Base-by-base conservation (phyloP, 2,329 filamentous ascomycete genomes). In the Rachicladosporium sp. region DNA sequence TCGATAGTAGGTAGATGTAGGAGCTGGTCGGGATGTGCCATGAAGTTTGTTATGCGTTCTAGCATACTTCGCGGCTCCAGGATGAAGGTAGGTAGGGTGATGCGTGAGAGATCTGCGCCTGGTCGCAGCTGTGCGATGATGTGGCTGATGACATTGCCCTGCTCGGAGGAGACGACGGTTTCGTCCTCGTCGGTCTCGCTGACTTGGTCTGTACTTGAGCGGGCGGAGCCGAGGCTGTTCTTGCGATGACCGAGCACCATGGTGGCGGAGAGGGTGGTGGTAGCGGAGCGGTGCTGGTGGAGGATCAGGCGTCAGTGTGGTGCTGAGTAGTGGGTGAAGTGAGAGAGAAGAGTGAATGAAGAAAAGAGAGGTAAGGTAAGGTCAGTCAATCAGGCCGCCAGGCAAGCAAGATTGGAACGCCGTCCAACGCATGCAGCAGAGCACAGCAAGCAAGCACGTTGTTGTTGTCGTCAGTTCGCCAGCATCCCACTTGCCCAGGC, bases 21-120 rank as follows among this genome's bases (percentile, higher is more conserved):
- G 27, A 98, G 79, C 56, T 87, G 93, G 64, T 98, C 91, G 31
- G 91, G 91, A 59, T 98, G 91, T 53, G 89, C 93, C 91, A 98
- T 98, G 71, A 98, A 98, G 70, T 98, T 98, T 56, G 91, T 98
- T 60, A 98, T 98, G 53, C 91, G 78, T 66, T 98, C 91, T 53
- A 98, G 69, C 91, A 98, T 98, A 53, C 88, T 95, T 56, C 88
- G 80, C 15, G 91, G 91, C 63, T 98, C 91, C 52, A 98, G 77
- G 55, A 98, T 98, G 61, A 98, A 98, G 35, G 91, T 98, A 31
- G 91, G 91, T 41, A 98, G 71, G 29, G 91, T 89, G 46, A 98
- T 88, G 52, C 89, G 78, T 64, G 87, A 94, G 52, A 98, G 70
- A 61, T 98, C 91, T 54, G 91, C 91, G 49, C 91, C 91, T 8